Evolutionary conservation across 768 basidiomycete species (phyloP).

Genomic region (Coprinopsis sp.): DNA sequence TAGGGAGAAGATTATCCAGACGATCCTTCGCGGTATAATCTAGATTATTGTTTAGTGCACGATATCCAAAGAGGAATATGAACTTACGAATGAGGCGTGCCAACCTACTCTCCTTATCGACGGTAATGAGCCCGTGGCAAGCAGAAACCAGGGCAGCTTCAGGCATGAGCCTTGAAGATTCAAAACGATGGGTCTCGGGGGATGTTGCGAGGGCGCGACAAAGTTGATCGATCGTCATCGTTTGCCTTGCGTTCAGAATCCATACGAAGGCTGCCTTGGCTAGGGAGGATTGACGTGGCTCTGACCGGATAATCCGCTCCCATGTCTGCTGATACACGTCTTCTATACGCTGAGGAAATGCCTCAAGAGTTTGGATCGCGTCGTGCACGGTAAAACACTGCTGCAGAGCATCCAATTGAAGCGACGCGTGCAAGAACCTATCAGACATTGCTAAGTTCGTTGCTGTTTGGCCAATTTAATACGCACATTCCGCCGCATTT

Average conservation of each 20-base stretch:
- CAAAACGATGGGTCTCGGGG: background rate
- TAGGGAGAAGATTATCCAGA: too few relatives aligned
- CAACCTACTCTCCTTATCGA: background rate
- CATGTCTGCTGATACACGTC: background rate
- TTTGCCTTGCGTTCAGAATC: background rate
- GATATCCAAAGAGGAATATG: too few relatives aligned
- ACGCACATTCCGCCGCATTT: constrained; percentile 2
- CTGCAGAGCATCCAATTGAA: constrained; percentile 3
- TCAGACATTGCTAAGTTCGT: background rate
- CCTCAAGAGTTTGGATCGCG: background rate
- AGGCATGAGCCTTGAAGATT: background rate
- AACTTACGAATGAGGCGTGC: background rate
- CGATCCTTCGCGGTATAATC: too few relatives aligned
- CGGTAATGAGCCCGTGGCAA: background rate
- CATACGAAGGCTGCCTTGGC: background rate
- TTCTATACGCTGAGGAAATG: constrained; percentile 1
- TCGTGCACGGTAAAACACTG: background rate
- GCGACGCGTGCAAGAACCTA: constrained; percentile 5
- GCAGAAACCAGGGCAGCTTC: background rate
- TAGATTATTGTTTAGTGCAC: too few relatives aligned
- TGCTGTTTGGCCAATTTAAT: background rate
- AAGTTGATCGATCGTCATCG: background rate
- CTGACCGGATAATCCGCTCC: background rate
- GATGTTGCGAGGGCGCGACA: background rate
- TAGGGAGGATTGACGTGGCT: background rate